These are phyloP conservation scores for Apiospora saccharicola DNA, from an alignment of 2,329 filamentous ascomycete genomes.

Conservation along the genomic window DNA sequence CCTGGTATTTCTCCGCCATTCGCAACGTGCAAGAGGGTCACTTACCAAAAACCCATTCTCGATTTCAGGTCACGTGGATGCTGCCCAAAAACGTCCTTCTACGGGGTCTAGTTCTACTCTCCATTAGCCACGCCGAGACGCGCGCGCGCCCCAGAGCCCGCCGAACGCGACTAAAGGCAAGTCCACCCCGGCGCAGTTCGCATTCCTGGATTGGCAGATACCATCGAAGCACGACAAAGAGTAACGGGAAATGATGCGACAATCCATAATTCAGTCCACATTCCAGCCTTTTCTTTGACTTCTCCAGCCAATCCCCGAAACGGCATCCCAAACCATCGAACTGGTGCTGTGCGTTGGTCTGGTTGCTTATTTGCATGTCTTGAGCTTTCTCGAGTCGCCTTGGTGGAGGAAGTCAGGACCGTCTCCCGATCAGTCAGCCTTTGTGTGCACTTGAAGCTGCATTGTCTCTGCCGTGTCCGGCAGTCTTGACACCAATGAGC, in stretches of 20 bases:
- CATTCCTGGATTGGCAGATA: constrained; percentile 19
- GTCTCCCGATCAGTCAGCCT: constrained; percentile 3
- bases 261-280: constrained; percentile 16
- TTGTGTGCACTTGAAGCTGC: constrained; percentile 13
- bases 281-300: constrained; percentile 26
- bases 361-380: constrained; percentile 14
- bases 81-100: not conserved
- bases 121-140: not conserved
- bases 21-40: not conserved
- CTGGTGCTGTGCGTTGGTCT: constrained; percentile 3
- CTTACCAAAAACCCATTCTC: not conserved
- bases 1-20: not conserved
- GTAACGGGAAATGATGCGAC: constrained; percentile 10
- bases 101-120: not conserved
- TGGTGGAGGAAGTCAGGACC: constrained; percentile 6
- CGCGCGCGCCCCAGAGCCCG: constrained; percentile 13
- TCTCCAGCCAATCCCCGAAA: not conserved
- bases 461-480: constrained; percentile 18
- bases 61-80: not conserved
- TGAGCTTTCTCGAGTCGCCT: constrained; percentile 2
- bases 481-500: not conserved
- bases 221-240: constrained; percentile 12
- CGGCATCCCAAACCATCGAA: constrained; percentile 10
- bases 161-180: constrained; percentile 5
- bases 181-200: constrained; percentile 14